Percentiles rank a stretch among this genome's conserved stretches.
Evolutionary conservation across 2,329 filamentous ascomycete genomes (phyloP).

Genomic region (Leptoxyphium fumago): DNA sequence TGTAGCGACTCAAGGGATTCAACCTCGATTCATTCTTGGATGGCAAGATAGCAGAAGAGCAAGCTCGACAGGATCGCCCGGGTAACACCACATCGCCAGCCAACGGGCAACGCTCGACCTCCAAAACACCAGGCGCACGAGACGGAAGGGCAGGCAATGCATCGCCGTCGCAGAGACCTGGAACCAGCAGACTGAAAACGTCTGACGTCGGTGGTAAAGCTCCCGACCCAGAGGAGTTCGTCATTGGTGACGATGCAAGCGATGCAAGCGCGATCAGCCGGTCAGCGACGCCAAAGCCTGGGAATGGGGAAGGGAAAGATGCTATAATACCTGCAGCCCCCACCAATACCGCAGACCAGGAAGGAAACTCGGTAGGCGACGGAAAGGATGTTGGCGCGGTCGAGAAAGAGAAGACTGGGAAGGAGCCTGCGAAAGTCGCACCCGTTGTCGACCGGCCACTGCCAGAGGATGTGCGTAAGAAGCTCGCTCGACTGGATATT

Average conservation of each 20-base stretch:
- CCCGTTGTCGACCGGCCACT: conserved; percentile 38
- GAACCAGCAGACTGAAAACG: conserved; percentile 10
- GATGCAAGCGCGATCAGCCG: conserved; percentile 33
- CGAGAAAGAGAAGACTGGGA: conserved; percentile 17
- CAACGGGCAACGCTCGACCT: conserved; percentile 24
- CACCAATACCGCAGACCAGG: conserved; percentile 8
- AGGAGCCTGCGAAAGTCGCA: conserved; percentile 20
- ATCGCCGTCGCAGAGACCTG: conserved; percentile 14
- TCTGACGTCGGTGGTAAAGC: conserved; percentile 33
- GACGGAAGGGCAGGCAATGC: conserved; percentile 23
- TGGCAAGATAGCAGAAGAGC: conserved; percentile 73
- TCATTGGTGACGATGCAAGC: conserved; percentile 69
- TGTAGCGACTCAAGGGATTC: conserved; percentile 20
- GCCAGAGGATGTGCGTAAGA: conserved; percentile 58
- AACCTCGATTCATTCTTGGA: conserved; percentile 23
- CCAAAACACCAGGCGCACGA: conserved; percentile 30
- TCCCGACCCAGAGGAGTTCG: conserved; percentile 76
- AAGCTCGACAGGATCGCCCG: conserved; percentile 55
- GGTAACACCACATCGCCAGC: conserved; percentile 26
- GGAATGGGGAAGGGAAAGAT: conserved; percentile 23
- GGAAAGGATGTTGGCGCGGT: conserved; percentile 1
- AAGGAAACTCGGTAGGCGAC: conserved; percentile 2
- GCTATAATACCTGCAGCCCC: neutral
- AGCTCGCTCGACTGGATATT: conserved; percentile 75
- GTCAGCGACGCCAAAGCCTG: conserved; percentile 42